These are phyloP conservation scores for Huntiella savannae DNA, from an alignment of 2,329 filamentous ascomycete species.

Conservation along the genomic window DNA sequence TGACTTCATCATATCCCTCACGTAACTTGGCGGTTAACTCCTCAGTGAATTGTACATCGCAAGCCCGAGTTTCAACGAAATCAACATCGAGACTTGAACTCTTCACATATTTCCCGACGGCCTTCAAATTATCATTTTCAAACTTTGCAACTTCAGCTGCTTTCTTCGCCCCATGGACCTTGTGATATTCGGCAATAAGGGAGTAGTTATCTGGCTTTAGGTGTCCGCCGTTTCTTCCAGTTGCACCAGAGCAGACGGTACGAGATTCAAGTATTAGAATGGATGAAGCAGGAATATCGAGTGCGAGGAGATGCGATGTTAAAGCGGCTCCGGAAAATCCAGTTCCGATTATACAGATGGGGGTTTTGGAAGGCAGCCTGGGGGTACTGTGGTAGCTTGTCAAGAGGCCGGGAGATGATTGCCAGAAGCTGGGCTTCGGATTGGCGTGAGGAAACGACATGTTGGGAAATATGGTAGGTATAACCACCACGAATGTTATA, in stretches of 20 bases:
- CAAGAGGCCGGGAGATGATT: slow-evolving; percentile 20
- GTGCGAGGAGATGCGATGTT: slow-evolving; percentile 22
- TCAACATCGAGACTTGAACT: slow-evolving; percentile 24
- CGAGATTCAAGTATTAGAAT: slow-evolving; percentile 20
- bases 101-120: slow-evolving; percentile 20
- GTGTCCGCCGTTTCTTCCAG: slow-evolving; percentile 19
- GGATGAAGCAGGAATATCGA: slow-evolving; percentile 7
- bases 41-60: slow-evolving; percentile 21
- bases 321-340: slow-evolving; percentile 27
- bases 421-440: slow-evolving; percentile 24
- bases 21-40: slow-evolving; percentile 14
- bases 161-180: slow-evolving; percentile 12
- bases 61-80: slow-evolving; percentile 22
- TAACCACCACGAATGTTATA: neutral
- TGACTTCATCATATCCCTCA: slow-evolving; percentile 17
- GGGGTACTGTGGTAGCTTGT: slow-evolving; percentile 23
- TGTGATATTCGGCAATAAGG: slow-evolving; percentile 12
- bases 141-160: slow-evolving; percentile 15
- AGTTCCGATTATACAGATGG: slow-evolving; percentile 28
- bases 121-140: slow-evolving; percentile 13
- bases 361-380: slow-evolving; percentile 20
- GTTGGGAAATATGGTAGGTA: neutral
- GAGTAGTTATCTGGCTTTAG: slow-evolving; percentile 13
- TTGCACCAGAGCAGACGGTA: slow-evolving; percentile 20
- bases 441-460: slow-evolving; percentile 14